These are phyloP conservation scores for Polytolypa hystricis DNA, from an alignment of 2,329 filamentous ascomycete species.

Conservation along the genomic window DNA sequence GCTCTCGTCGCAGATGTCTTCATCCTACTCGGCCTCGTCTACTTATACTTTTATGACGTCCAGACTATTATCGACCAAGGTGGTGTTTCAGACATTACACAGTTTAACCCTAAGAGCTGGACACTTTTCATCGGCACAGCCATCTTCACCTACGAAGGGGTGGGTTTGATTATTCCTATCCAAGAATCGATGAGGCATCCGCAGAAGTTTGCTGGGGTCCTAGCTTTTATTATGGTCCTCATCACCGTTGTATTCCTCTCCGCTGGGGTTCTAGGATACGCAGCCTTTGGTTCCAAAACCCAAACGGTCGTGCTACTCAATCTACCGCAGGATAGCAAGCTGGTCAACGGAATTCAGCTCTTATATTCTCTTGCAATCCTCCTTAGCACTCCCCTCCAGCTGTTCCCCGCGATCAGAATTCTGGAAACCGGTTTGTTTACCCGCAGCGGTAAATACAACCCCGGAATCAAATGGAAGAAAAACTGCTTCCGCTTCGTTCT, in stretches of 20 bases:
- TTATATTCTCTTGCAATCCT: slow-evolving; percentile 97
- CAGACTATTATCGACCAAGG: slow-evolving; percentile 67
- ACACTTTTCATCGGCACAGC: slow-evolving; percentile 97
- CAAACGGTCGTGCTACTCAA: slow-evolving; percentile 96
- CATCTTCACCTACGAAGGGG: slow-evolving; percentile 97
- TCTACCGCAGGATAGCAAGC: slow-evolving; percentile 84
- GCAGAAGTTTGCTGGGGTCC: slow-evolving; percentile 77
- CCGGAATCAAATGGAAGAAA: slow-evolving; percentile 99
- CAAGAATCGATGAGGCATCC: slow-evolving; percentile 94
- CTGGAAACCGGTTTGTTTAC: slow-evolving; percentile 91
- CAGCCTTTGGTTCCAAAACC: slow-evolving; percentile 87
- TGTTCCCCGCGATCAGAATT: slow-evolving; percentile 96
- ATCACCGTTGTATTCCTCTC: slow-evolving; percentile 84
- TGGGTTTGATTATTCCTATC: slow-evolving; percentile 94
- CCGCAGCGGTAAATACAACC: slow-evolving; percentile 91
- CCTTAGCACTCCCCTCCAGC: slow-evolving; percentile 86
- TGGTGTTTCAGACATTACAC: slow-evolving; percentile 68
- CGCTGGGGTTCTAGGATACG: slow-evolving; percentile 89
- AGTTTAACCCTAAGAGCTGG: slow-evolving; percentile 88
- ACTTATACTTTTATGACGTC: slow-evolving; percentile 93
- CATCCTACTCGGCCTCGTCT: slow-evolving; percentile 82
- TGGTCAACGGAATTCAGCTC: slow-evolving; percentile 93
- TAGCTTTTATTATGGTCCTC: slow-evolving; percentile 85
- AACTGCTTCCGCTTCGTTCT: slow-evolving; percentile 92
- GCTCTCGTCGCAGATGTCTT: slow-evolving; percentile 89